Base-by-base conservation (phyloP, 2,329 filamentous ascomycete species). In the Microsporum ferrugineum region DNA sequence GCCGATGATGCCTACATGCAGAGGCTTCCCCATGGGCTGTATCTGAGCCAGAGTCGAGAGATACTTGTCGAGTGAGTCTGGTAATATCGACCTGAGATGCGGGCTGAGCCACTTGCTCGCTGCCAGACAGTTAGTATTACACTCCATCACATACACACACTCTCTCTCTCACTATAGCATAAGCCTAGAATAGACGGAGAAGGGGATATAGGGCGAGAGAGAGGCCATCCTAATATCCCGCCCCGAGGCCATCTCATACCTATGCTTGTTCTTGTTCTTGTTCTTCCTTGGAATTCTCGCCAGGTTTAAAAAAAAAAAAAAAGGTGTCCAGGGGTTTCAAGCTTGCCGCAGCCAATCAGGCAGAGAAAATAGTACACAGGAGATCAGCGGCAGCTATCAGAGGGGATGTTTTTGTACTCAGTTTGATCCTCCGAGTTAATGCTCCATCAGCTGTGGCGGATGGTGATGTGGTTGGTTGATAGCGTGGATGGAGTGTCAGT, bases 1-100 rank as follows among this genome's bases (percentile, higher is more conserved):
- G 17, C 84, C 84, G 7, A 86, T 76, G 31, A 86, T 73, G 49
- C 82, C 81, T n/a, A 86, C 74, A 63, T 78, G 78, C 5, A 78
- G 78, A 51, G 68, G 72, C 59, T 71, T 73, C 31, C 70, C 71
- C 70, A 72, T 74, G n/a, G 65, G 62, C 56, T 29, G 68, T 27
- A 31, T 29, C n/a, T 36, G n/a, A 2, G 31, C 41, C 5, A 51
- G 53, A 39, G 47, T 23, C 23, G 23, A 41, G 10, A 47, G 47
- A 31, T 60, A 47, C 43, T 57, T 45, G 34, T 61, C 33, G 4
- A 53, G 60, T 12, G 61, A 47, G 29, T 17, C 51, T 34, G 60
- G 49, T 6, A 23, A 23, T 23, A 61, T 56, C 38, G 55, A 33
- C 34, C 53, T 59, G 38, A 64, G 55, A 23, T 27, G 38, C 39